Conservation (phyloP, 805 yeast genomes). For the Starmerella vaccinii region DNA sequence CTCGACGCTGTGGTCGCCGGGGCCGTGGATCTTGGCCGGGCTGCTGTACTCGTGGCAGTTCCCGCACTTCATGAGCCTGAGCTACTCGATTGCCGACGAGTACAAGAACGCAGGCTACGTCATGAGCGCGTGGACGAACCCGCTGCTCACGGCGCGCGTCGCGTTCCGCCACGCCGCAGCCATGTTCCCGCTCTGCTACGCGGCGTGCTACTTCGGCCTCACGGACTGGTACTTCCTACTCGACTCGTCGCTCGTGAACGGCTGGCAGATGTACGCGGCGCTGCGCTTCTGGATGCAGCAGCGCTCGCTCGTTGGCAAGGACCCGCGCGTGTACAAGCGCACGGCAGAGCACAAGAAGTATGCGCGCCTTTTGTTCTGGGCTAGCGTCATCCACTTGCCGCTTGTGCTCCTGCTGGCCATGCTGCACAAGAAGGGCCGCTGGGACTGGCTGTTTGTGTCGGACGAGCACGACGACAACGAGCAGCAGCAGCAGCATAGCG, state of each 20-base stretch:
- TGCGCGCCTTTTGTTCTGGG: slow-evolving; percentile 86
- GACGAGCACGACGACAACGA: background rate
- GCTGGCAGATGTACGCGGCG: slow-evolving; percentile 76
- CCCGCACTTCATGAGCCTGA: slow-evolving; percentile 89
- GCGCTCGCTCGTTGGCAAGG: slow-evolving; percentile 32
- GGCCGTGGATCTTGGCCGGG: slow-evolving; percentile 89
- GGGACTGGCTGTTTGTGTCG: slow-evolving; percentile 53
- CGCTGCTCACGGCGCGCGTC: slow-evolving; percentile 83
- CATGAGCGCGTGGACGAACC: slow-evolving; percentile 94
- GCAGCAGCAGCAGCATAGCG: background rate
- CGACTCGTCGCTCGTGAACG: slow-evolving; percentile 76
- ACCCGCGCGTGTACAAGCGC: slow-evolving; percentile 11
- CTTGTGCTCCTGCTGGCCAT: slow-evolving; percentile 81
- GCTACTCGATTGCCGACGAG: slow-evolving; percentile 79
- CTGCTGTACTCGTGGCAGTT: slow-evolving; percentile 95
- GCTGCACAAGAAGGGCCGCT: slow-evolving; percentile 89
- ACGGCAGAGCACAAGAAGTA: slow-evolving; percentile 39
- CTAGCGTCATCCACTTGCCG: slow-evolving; percentile 89
- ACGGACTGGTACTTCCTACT: slow-evolving; percentile 71
- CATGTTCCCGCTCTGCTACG: slow-evolving; percentile 89
- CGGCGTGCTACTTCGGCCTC: slow-evolving; percentile 63
- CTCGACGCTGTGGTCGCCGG: slow-evolving; percentile 56
- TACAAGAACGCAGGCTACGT: slow-evolving; percentile 89
- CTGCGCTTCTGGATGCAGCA: slow-evolving; percentile 82
- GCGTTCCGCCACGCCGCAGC: slow-evolving; percentile 80